A percentile compares a stretch with the other conserved stretches of the same genome.
phyloP scores from a whole-genome alignment of 2,329 filamentous ascomycete species.

The Colletotrichum cordylinicola region DNA sequence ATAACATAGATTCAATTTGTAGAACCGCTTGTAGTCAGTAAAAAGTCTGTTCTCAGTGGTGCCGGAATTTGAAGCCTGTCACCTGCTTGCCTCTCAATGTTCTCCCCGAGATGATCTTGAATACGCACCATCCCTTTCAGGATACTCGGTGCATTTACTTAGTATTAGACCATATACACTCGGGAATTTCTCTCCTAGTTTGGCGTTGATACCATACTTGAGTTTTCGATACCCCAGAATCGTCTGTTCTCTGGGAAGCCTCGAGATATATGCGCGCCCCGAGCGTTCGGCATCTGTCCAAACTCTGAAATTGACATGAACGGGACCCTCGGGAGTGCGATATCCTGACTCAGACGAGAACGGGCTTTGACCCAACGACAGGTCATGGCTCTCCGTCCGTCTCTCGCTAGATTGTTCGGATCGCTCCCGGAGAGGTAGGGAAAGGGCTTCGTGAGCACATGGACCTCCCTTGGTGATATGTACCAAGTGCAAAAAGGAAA shows the following conservation, averaged over 20 bases:
- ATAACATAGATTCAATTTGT: fast-evolving
- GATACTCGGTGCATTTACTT: too few relatives aligned
- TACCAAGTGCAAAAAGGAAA: not conserved
- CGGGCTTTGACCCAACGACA: not conserved
- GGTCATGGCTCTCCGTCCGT: not conserved
- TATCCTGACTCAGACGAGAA: not conserved
- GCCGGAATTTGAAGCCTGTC: too few relatives aligned
- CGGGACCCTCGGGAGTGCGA: not conserved
- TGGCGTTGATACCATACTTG: not conserved
- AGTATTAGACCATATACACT: too few relatives aligned
- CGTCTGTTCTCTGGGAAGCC: not conserved
- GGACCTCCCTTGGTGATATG: not conserved
- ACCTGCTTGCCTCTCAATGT: too few relatives aligned
- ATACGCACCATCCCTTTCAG: too few relatives aligned
- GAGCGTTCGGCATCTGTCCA: not conserved
- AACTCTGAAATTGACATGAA: not conserved
- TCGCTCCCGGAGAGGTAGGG: not conserved
- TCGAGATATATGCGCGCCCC: not conserved
- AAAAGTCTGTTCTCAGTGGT: too few relatives aligned
- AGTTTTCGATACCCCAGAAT: not conserved
- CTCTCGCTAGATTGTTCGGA: not conserved
- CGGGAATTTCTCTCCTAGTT: not conserved
- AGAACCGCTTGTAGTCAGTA: not conserved
- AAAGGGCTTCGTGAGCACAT: not conserved
- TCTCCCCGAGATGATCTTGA: too few relatives aligned